Percentiles rank a stretch among this genome's conserved stretches.
These are phyloP conservation scores for Termitomyces sp. DNA, from an alignment of 768 basidiomycete species.

Conservation along the genomic window DNA sequence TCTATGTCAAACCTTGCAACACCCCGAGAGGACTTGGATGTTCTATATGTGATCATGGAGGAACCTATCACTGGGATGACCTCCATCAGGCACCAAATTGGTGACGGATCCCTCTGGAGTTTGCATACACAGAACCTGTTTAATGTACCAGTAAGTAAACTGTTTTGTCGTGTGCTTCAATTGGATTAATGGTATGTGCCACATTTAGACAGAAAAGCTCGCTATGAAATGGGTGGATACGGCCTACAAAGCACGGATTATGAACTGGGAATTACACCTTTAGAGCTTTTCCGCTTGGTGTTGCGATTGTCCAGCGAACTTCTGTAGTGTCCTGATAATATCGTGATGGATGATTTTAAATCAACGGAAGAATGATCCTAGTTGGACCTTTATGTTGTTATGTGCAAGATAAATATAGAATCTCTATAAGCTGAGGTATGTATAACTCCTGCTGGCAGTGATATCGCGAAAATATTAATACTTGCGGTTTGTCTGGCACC, in stretches of 20 bases:
- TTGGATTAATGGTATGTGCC: background rate
- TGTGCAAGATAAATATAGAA: no score
- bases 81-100: conserved; percentile 13
- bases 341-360: no score
- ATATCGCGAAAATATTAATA: no score
- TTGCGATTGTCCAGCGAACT: no score
- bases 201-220: background rate
- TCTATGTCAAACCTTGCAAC: background rate
- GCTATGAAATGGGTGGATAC: background rate
- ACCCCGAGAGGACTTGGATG: background rate
- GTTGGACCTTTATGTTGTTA: no score
- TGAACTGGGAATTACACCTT: background rate
- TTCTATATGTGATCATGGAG: conserved; percentile 12
- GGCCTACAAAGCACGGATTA: background rate
- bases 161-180: background rate
- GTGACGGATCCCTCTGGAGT: conserved; percentile 12
- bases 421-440: no score
- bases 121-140: conserved; percentile 5
- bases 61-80: conserved; percentile 5
- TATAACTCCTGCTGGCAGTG: no score
- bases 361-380: background rate
- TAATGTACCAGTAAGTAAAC: background rate
- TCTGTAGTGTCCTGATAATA: no score
- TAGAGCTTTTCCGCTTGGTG: no score
- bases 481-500: no score